phyloP scores from a whole-genome alignment of 1,284 basidiomycete genomes.

The Laetiporus sulphureus region DNA sequence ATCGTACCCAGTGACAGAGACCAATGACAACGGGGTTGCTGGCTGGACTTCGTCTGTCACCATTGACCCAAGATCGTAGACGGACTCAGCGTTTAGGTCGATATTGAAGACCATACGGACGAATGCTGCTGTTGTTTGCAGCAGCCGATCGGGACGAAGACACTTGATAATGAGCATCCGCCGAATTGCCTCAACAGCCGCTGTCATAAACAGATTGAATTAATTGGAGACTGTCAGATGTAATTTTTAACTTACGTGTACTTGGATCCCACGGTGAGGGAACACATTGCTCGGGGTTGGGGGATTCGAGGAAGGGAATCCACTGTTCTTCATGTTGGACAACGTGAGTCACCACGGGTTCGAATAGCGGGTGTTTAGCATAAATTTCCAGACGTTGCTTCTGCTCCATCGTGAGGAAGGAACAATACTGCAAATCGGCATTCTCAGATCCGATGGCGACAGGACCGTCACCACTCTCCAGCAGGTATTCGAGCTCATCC shows the following conservation, averaged over 20 bases:
- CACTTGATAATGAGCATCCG: slow-evolving; percentile 81
- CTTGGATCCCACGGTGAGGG: slow-evolving; percentile 75
- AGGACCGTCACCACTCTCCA: slow-evolving; percentile 81
- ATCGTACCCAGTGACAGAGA: slow-evolving; percentile 95
- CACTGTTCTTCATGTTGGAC: slow-evolving; percentile 64
- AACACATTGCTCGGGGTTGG: slow-evolving; percentile 65
- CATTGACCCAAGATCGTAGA: slow-evolving; percentile 71
- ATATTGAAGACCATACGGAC: slow-evolving; percentile 69
- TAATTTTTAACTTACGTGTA: slow-evolving; percentile 48
- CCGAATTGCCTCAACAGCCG: slow-evolving; percentile 67
- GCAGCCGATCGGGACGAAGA: slow-evolving; percentile 82
- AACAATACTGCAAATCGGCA: slow-evolving; percentile 31
- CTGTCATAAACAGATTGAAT: too few relatives aligned
- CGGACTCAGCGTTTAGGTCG: slow-evolving; percentile 70
- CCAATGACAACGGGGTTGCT: slow-evolving; percentile 80
- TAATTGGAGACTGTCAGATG: slow-evolving; percentile 6
- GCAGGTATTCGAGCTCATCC: slow-evolving; percentile 85
- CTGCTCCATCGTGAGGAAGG: slow-evolving; percentile 63
- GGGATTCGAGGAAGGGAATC: slow-evolving; percentile 68
- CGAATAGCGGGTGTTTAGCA: slow-evolving; percentile 69
- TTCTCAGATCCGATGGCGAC: slow-evolving; percentile 32
- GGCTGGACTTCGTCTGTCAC: slow-evolving; percentile 76
- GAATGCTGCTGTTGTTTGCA: slow-evolving; percentile 77
- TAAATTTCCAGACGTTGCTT: slow-evolving; percentile 59
- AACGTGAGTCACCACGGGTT: slow-evolving; percentile 69